phyloP scores from a whole-genome alignment of 495 filamentous ascomycete species.

The Stereocaulon alpinum region DNA sequence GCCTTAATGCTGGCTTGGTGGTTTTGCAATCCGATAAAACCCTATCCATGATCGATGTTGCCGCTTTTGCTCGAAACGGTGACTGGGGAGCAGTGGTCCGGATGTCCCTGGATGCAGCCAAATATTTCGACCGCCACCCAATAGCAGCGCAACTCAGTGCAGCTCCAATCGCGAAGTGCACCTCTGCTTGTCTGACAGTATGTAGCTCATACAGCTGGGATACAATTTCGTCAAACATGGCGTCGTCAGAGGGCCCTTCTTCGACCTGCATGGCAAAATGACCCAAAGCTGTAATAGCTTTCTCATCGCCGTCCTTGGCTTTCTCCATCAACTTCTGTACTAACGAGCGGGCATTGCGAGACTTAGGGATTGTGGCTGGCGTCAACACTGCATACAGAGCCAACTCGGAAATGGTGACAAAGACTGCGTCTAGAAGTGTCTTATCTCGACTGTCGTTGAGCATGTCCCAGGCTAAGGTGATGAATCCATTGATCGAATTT shows the following conservation, averaged over 20 bases:
- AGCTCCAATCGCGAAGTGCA: conserved; percentile 82
- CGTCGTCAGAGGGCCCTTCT: conserved; percentile 26
- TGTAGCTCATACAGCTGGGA: conserved; percentile 61
- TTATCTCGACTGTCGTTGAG: conserved; percentile 42
- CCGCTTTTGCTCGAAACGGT: conserved; percentile 35
- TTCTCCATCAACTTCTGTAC: conserved; percentile 49
- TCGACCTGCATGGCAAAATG: conserved; percentile 48
- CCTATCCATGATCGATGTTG: conserved; percentile 52
- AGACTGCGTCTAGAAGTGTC: conserved; percentile 47
- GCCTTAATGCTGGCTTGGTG: conserved; percentile 76
- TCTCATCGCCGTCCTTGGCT: conserved; percentile 73
- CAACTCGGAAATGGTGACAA: conserved; percentile 62
- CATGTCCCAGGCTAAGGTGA: conserved; percentile 36
- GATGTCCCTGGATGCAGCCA: conserved; percentile 52
- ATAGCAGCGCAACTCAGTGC: conserved; percentile 65
- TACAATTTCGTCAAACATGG: conserved; percentile 37
- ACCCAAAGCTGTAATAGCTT: conserved; percentile 66
- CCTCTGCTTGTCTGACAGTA: conserved; percentile 71
- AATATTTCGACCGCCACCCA: conserved; percentile 64
- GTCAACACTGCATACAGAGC: conserved; percentile 56
- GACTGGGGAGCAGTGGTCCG: conserved; percentile 36
- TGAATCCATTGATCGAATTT: conserved; percentile 29
- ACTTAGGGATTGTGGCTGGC: conserved; percentile 29
- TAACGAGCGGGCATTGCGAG: conserved; percentile 34
- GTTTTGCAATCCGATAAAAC: conserved; percentile 62